Conservation (phyloP, 2,329 filamentous ascomycete species). For the Neofusicoccum laricinum region DNA sequence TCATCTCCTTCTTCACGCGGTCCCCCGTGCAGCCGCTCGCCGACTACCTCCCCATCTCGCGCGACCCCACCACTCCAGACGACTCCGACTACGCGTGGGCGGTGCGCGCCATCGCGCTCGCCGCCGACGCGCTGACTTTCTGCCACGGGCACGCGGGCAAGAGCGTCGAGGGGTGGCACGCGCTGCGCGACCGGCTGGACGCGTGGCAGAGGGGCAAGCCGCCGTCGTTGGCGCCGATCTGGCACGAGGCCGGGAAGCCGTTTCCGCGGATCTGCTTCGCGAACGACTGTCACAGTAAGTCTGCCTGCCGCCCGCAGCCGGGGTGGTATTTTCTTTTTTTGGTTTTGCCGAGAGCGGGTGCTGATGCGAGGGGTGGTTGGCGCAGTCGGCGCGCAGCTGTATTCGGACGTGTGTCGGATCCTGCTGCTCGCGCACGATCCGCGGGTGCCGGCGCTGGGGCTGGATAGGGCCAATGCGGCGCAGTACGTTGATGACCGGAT, state of each 20-base stretch:
- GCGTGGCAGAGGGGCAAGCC: neutral
- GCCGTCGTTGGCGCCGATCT: neutral
- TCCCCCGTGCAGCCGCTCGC: neutral
- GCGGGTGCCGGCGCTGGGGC: neutral
- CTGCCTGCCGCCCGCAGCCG: neutral
- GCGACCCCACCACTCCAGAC: conserved; percentile 31
- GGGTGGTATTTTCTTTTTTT: too few species aligned
- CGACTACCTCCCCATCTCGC: conserved; percentile 23
- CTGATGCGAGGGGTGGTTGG: neutral
- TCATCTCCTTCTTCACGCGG: conserved; percentile 26
- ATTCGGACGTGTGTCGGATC: conserved; percentile 4
- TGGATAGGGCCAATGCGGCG: neutral
- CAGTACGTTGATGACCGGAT: neutral
- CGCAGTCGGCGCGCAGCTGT: neutral
- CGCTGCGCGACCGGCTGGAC: neutral
- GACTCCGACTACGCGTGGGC: conserved; percentile 36
- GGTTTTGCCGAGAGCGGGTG: too few species aligned
- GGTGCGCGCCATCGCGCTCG: conserved; percentile 38
- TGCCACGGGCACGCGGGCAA: neutral
- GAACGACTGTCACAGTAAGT: neutral
- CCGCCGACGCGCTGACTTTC: conserved; percentile 28
- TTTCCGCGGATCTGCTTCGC: conserved; percentile 1
- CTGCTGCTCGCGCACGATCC: neutral
- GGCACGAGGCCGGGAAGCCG: neutral
- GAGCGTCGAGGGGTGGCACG: neutral